These are phyloP conservation scores for Trypanosomatidae sp. DNA, from an alignment of 208 protist genomes.

Conservation along the genomic window DNA sequence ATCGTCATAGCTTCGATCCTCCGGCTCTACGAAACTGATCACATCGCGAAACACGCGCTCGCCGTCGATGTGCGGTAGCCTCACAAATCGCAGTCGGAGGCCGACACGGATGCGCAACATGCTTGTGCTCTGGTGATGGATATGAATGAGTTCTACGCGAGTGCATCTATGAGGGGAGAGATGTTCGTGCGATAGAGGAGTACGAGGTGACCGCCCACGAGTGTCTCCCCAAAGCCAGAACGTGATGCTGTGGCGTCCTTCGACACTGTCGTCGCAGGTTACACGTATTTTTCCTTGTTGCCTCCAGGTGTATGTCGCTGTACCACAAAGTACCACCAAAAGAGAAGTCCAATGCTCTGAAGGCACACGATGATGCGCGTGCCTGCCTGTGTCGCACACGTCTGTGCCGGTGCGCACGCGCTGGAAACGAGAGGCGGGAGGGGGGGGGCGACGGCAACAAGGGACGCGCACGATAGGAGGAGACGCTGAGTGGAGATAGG, in stretches of 20 bases:
- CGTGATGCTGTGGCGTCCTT: too few relatives aligned
- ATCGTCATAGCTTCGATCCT: slow-evolving; percentile 58
- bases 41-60: slow-evolving; percentile 78
- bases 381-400: background rate
- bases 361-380: background rate
- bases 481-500: background rate
- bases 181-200: background rate
- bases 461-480: background rate
- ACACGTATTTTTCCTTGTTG: background rate
- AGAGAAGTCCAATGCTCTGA: background rate
- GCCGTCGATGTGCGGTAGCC: slow-evolving; percentile 48
- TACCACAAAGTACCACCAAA: background rate
- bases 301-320: background rate
- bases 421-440: background rate
- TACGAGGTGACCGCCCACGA: background rate
- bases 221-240: background rate
- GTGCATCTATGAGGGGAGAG: slow-evolving; percentile 2
- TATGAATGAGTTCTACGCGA: background rate
- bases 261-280: background rate
- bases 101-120: slow-evolving; percentile 21
- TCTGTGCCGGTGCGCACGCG: background rate
- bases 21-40: slow-evolving; percentile 40
- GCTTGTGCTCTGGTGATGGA: background rate
- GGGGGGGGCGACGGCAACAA: too few relatives aligned
- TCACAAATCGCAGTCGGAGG: slow-evolving; percentile 61